Evolutionary conservation across 306 rosid genomes (phyloP).

Genomic region (Cicer bijugum): DNA sequence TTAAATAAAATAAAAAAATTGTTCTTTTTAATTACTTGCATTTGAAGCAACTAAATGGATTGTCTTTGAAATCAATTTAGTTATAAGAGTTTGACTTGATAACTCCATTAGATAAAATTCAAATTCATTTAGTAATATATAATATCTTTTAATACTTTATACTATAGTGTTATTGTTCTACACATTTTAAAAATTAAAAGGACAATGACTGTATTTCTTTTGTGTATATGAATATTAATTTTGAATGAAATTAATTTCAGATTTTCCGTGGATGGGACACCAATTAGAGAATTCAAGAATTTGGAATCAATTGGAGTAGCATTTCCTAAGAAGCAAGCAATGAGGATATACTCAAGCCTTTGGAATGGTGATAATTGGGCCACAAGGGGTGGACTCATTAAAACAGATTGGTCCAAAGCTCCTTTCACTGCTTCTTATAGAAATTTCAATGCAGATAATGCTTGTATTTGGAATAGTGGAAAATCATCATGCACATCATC

Average conservation of each 20-base stretch:
- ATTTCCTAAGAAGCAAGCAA: conserved; percentile 67
- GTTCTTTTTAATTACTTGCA: no score
- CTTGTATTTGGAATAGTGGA: conserved; percentile 58
- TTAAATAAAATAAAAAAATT: no score
- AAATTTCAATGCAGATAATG: conserved; percentile 62
- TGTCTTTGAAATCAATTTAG: no score
- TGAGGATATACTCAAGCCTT: conserved; percentile 68
- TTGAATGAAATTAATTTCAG: conserved; percentile 38
- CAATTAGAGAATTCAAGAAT: conserved; percentile 79
- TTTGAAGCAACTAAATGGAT: no score
- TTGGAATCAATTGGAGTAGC: conserved; percentile 59
- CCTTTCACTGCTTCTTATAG: conserved; percentile 72
- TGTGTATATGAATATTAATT: no score
- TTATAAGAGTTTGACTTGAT: no score
- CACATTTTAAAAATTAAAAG: no score
- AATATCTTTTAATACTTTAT: no score
- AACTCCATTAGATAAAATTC: no score
- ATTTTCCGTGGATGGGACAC: conserved; percentile 69
- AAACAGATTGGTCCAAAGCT: conserved; percentile 72
- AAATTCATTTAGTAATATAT: no score
- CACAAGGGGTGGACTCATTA: conserved; percentile 70
- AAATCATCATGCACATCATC: conserved; percentile 57
- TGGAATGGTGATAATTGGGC: conserved; percentile 94
- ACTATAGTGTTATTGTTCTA: no score
- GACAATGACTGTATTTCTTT: no score